phyloP scores from a whole-genome alignment of 768 basidiomycete genomes.

The Rhodocollybia butyracea region DNA sequence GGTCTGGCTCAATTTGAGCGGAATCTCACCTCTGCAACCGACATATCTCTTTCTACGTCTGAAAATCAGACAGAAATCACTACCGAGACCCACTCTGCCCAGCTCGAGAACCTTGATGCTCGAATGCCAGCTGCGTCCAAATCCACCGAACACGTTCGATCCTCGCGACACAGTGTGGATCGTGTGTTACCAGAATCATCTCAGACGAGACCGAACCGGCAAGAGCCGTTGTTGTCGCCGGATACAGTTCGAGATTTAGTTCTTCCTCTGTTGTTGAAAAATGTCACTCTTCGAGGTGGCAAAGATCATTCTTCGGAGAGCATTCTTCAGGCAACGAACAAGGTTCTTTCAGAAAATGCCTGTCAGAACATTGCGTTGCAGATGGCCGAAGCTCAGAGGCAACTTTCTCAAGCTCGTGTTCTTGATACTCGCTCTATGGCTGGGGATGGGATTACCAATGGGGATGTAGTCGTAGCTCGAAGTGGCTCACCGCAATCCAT shows the following conservation, averaged over 20 bases:
- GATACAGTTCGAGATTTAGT: neutral
- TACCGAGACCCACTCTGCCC: neutral
- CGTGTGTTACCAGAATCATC: neutral
- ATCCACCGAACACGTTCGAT: neutral
- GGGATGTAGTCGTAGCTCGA: neutral
- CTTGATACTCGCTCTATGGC: neutral
- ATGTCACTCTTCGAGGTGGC: slow-evolving; percentile 14
- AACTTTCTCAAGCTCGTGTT: neutral
- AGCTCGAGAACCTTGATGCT: neutral
- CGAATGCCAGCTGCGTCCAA: neutral
- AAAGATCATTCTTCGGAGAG: neutral
- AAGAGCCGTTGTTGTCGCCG: neutral
- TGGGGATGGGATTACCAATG: neutral
- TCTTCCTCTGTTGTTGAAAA: slow-evolving; percentile 16
- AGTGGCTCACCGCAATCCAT: neutral
- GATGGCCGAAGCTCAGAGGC: slow-evolving; percentile 11
- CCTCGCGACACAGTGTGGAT: neutral
- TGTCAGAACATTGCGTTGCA: slow-evolving; percentile 16
- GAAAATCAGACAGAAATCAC: neutral
- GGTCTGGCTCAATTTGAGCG: too few species aligned
- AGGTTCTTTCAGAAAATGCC: slow-evolving; percentile 23
- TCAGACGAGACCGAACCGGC: neutral
- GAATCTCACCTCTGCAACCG: too few species aligned
- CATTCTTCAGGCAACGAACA: slow-evolving; percentile 12
- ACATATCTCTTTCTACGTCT: neutral